Evolutionary conservation across 176 grass and related monocot genomes (phyloP).

Genomic region (Triticum turgidum): DNA sequence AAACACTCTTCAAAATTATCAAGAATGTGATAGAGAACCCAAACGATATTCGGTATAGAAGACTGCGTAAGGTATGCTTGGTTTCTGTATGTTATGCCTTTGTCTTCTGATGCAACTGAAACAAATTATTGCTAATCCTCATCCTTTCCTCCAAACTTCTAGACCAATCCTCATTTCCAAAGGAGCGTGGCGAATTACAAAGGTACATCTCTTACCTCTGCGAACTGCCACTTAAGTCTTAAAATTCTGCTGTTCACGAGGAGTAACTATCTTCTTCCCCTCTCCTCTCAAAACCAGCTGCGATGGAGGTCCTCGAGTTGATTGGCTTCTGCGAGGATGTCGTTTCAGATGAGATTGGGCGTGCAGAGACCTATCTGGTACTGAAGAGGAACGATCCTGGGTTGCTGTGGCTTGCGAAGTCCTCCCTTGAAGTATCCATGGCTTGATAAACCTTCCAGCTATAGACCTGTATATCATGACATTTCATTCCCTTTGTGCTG

Average conservation of each 20-base stretch:
- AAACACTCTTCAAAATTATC: slow-evolving; percentile 89
- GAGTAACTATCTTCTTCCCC: background rate
- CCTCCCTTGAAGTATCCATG: slow-evolving; percentile 78
- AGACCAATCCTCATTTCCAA: slow-evolving; percentile 89
- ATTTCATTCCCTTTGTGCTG: background rate
- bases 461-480: slow-evolving; percentile 19
- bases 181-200: slow-evolving; percentile 70
- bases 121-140: background rate
- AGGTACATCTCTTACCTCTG: slow-evolving; percentile 32
- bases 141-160: background rate
- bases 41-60: slow-evolving; percentile 69
- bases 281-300: slow-evolving; percentile 44
- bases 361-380: slow-evolving; percentile 65
- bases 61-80: slow-evolving; percentile 72
- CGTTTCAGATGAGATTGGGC: slow-evolving; percentile 59
- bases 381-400: slow-evolving; percentile 94
- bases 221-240: background rate
- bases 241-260: background rate
- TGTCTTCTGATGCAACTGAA: background rate
- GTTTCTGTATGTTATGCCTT: background rate
- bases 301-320: slow-evolving; percentile 86
- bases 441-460: slow-evolving; percentile 30
- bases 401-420: slow-evolving; percentile 86
- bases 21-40: slow-evolving; percentile 93
- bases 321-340: slow-evolving; percentile 86